Base-by-base conservation (phyloP, 108 stramenopile species). In the Hondaea fermentalgiana region DNA sequence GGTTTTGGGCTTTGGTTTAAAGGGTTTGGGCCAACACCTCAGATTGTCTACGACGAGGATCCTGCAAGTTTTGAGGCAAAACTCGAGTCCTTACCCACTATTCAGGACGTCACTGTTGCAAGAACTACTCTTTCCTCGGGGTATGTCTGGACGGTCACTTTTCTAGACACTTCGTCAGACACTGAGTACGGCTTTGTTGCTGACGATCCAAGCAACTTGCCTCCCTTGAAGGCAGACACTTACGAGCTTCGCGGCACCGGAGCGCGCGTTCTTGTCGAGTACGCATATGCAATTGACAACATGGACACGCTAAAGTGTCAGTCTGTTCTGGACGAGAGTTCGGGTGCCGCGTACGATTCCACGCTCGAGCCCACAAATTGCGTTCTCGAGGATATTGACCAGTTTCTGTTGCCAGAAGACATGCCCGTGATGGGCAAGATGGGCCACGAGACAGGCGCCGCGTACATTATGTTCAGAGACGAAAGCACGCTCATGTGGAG, bases 251-350 rank as follows among this genome's bases (percentile, higher is more conserved):
- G 76, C 19, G 76, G 76, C 5, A 83, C 76, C 17, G 51, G 28
- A 12, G 76, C 76, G 14, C 76, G 28, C 12, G 28, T 83, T 6
- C 76, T 83, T 12, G 23, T 83, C 25, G 76, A 83, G 51, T 83
- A 83, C 23, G 4, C 51, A 0, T 83, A 83, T 83, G 76, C 76
- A 83, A 28, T 83, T 6, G 76, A 83, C 49, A 53, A 83, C 76
- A 83, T 83, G 76, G 76, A 83, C 5, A 83, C 76, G 45, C 76
- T 83, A 12, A 53, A 83, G 49, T 83, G 76, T 23, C 49, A 83
- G 51, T 14, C 76, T 16, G 6, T 45, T 6, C 1, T 83, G 10
- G 23, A 35, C 28, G 51, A 83, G 4, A 23, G n/a, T 16, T 35
- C 35, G 35, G 35, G 35, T 35, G 51, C 76, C 19, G 76, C 6